These are phyloP conservation scores for Arthrobotrys iridis DNA, from an alignment of 2,329 filamentous ascomycete species.

Conservation along the genomic window DNA sequence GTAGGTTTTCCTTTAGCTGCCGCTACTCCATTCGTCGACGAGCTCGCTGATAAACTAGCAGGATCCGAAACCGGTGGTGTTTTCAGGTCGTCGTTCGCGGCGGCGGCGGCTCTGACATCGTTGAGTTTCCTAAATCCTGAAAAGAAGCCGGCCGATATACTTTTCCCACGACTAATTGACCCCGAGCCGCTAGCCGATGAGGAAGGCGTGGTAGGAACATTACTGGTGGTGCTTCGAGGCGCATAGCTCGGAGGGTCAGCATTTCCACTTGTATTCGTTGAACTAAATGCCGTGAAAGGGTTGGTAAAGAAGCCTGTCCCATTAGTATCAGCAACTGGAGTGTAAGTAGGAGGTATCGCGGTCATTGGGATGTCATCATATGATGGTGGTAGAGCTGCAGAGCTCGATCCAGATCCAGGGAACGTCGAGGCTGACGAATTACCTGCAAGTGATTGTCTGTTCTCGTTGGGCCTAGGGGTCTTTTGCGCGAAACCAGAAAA, in stretches of 20 bases:
- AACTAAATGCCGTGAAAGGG: not conserved
- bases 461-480: slow-evolving; percentile 8
- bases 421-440: slow-evolving; percentile 15
- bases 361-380: slow-evolving; percentile 45
- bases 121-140: slow-evolving; percentile 25
- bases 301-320: slow-evolving; percentile 25
- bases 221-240: not conserved
- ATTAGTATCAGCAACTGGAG: slow-evolving; percentile 22
- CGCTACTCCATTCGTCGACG: not conserved
- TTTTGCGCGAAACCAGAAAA: slow-evolving; percentile 33
- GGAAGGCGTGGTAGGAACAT: not conserved
- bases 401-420: slow-evolving; percentile 1
- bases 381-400: slow-evolving; percentile 26
- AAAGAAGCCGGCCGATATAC: slow-evolving; percentile 23
- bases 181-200: not conserved
- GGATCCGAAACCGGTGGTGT: slow-evolving; percentile 7
- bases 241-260: slow-evolving; percentile 28
- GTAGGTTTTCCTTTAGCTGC: slow-evolving; percentile 47
- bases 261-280: not conserved
- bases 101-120: not conserved
- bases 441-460: slow-evolving; percentile 11
- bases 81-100: slow-evolving; percentile 8
- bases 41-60: not conserved
- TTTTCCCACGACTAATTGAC: slow-evolving; percentile 7
- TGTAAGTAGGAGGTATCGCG: slow-evolving; percentile 33